phyloP scores from a whole-genome alignment of 306 rosid genomes.

The Prunus campanulata region DNA sequence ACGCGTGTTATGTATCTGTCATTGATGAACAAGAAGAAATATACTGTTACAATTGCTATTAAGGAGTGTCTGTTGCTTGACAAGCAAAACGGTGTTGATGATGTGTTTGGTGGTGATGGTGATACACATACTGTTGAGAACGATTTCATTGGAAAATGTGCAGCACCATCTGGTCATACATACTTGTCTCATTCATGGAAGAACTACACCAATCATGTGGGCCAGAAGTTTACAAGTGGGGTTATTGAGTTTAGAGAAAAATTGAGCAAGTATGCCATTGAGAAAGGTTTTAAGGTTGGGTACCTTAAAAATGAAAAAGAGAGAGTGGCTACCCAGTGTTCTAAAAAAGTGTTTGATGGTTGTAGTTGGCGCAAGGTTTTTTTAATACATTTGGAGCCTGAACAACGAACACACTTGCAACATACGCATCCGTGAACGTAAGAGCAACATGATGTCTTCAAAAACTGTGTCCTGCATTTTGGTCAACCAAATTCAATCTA shows the following conservation, averaged over 20 bases:
- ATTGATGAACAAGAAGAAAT: no score
- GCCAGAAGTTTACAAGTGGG: background rate
- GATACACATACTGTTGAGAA: no score
- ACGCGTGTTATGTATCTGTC: no score
- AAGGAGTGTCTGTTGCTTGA: no score
- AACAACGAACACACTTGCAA: background rate
- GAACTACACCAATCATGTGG: no score
- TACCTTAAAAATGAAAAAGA: background rate
- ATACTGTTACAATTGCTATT: no score
- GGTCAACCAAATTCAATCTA: background rate
- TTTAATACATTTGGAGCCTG: background rate
- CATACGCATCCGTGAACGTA: background rate
- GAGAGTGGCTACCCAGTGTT: background rate
- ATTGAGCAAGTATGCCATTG: background rate
- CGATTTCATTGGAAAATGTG: no score
- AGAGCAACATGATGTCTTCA: background rate
- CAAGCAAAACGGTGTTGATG: no score
- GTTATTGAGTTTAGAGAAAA: background rate
- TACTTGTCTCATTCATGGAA: background rate
- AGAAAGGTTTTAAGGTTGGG: background rate
- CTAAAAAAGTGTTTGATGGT: background rate
- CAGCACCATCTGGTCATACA: no score
- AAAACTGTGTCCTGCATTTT: background rate
- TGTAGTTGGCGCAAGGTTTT: background rate
- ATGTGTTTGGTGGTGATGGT: no score